Base-by-base conservation (phyloP, 129 eudicot genomes). In the Pseudognaphalium luteoalbum region DNA sequence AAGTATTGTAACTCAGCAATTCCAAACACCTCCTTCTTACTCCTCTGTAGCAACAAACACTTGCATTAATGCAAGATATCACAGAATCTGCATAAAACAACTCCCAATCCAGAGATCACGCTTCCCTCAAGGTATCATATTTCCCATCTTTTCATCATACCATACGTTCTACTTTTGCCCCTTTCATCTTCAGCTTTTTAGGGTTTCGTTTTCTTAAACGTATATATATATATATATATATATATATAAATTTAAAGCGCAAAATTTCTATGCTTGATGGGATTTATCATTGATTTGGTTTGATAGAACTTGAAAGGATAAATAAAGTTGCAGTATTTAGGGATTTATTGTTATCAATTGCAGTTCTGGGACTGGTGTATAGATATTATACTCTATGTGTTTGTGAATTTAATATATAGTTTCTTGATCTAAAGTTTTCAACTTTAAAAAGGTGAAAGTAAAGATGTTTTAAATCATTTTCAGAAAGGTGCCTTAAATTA, bases 41-140 rank as follows among this genome's bases (percentile, higher is more conserved):
- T n/a, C n/a, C n/a, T n/a, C n/a, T n/a, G n/a, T n/a, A n/a, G n/a
- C n/a, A n/a, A n/a, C n/a, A 25, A 25, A 25, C 28, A 0, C 28
- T 25, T 35, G 41, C 10, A 6, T 35, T 35, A 6, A 35, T 35
- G 41, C 41, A 35, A 1, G 41, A 35, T 6, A 35, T 35, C 41
- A 42, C 2, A 42, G 15, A 42, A 42, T 14, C 50, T 35, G 41
- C 9, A 8, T 6, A 19, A 20, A 60, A 56, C 15, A 78, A 28
- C 72, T 20, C 6, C 56, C 25, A 57, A 57, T 68, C 10, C 22
- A 19, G 19, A n/a, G n/a, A 63, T 35, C 63, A 65, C 37, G 15
- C 52, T 64, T 10, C 50, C 50, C 2, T 47, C 54, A 78, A 35
- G 78, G 82, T 79, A 79, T 79, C 63, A 25, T 22, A 22, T 42